Evolutionary conservation across 306 rosid species (phyloP), one percentile per base, ranked within the genome.

Genomic region (Glycyrrhiza uralensis): DNA sequence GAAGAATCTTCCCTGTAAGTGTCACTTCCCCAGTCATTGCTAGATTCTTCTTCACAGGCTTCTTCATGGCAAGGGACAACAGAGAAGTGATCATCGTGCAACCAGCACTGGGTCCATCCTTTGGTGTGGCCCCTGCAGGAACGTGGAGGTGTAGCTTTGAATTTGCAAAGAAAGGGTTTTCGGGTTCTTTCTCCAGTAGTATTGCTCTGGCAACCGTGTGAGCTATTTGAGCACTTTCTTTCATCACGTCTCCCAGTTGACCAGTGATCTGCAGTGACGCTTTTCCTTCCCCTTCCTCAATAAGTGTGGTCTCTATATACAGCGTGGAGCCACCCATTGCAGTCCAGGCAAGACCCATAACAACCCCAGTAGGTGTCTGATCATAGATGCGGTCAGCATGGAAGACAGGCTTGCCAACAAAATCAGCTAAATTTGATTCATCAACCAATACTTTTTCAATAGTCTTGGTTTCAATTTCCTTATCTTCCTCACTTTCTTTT

Each of bases 11-110:
- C 79, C 99, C 99, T 0, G 93, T 91, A 63, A 95, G 91, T 54
- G 99, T 95, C 75, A 91, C 96, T 90, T 95, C 99, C 57, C 99
- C 99, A 0, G 99, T 95, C 99, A 95, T 95, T 69, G 99, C 99
- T 59, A 95, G 81, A 83, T 95, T 96, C 85, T 75, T 89, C 86
- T 72, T 91, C 83, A 84, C 92, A 7, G 93, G 96, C 85, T 88
- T 95, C 87, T 87, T 89, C 92, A 85, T 14, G 65, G 99, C 97
- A 78, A 85, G 81, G 58, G 99, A 95, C 80, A 95, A 72, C 75
- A 95, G 67, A 69, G 99, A 95, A 75, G 99, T 91, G 64, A 85
- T 89, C 99, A 95, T 95, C 13, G 99, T 95, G 92, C 97, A 95
- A 36, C 99, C 99, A 72, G 99, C 99, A 60, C 99, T 91, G 0